Base-by-base conservation (phyloP, 768 basidiomycete genomes). In the Boletus pseudopeckii region DNA sequence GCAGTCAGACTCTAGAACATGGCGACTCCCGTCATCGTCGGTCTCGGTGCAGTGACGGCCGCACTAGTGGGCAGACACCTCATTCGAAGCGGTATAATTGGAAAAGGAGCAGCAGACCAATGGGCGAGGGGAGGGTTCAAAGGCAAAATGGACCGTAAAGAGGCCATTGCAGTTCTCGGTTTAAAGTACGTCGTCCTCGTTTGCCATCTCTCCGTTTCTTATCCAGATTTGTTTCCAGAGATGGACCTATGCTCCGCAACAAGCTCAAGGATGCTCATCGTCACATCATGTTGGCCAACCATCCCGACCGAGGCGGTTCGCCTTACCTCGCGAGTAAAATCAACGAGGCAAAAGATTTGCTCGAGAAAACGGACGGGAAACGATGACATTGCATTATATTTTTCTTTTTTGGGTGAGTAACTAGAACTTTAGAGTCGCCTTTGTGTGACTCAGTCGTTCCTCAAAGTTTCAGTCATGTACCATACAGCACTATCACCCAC, bases 321-420 rank as follows among this genome's bases (percentile, higher is more conserved):
- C 97, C 97, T 7, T 99, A 98, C 72, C 75, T 98, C 46, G 95
- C 97, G 13, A 94, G 92, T 65, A 98, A 99, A 80, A 96, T 98
- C 57, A 99, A 99, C 72, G 97, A 99, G 67, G 97, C 96, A 0
- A 98, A 97, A 69, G 96, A 93, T 64, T 59, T 96, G 53, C 71
- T 97, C 44, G 94, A 97, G 33, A 91, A 88, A 69, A 78, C 79
- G n/a, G 85, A 87, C 47, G 79, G 80, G 48, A 81, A 75, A 61
- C 70, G 69, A 54, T 70, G 53, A 61, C 45, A 9, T 24, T 38
- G 36, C 33, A 32, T 24, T 34, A 7, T 32, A 17, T 45, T 38
- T 50, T 43, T 22, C 3, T 24, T 24, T 61, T 7, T 48, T 22
- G 36, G 40, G 59, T 61, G 44, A 54, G 59, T 57, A 6, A 33